Conservation (phyloP, 306 rosid species). For the Geum urbanum region DNA sequence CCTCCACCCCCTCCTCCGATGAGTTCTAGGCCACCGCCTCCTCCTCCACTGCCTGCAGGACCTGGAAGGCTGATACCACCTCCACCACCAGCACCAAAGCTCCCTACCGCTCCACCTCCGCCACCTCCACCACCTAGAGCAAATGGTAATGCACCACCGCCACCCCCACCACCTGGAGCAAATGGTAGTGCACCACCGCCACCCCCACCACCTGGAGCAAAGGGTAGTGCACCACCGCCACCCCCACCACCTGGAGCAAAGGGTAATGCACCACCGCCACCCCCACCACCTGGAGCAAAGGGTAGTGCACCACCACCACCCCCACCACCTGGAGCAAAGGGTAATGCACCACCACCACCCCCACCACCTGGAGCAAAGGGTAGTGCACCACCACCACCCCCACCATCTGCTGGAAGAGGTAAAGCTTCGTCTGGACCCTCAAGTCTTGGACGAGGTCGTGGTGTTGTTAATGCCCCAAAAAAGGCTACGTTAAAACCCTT, state of each 20-base stretch:
- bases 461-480: slow-evolving; percentile 55
- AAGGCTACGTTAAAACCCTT: slow-evolving; percentile 70
- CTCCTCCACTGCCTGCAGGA: slow-evolving; percentile 50
- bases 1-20: slow-evolving; percentile 6
- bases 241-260: slow-evolving; percentile 38
- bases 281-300: slow-evolving; percentile 39
- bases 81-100: slow-evolving; percentile 45
- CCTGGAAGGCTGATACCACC: slow-evolving; percentile 29
- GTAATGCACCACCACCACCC: slow-evolving; percentile 42
- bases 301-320: slow-evolving; percentile 45
- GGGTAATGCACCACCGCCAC: slow-evolving; percentile 42
- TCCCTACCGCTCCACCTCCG: slow-evolving; percentile 50
- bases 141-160: slow-evolving; percentile 28
- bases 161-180: slow-evolving; percentile 36
- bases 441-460: slow-evolving; percentile 62
- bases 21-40: slow-evolving; percentile 25
- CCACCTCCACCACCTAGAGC: too few relatives aligned
- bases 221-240: slow-evolving; percentile 41
- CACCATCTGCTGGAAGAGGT: slow-evolving; percentile 38
- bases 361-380: slow-evolving; percentile 41
- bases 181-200: slow-evolving; percentile 44
- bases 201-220: slow-evolving; percentile 40
- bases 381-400: slow-evolving; percentile 45
- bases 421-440: slow-evolving; percentile 42
- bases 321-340: slow-evolving; percentile 38